Evolutionary conservation across 116 monocot species (phyloP), one percentile per base, ranked within the genome.

Genomic region (Dioscorea cayenensis): DNA sequence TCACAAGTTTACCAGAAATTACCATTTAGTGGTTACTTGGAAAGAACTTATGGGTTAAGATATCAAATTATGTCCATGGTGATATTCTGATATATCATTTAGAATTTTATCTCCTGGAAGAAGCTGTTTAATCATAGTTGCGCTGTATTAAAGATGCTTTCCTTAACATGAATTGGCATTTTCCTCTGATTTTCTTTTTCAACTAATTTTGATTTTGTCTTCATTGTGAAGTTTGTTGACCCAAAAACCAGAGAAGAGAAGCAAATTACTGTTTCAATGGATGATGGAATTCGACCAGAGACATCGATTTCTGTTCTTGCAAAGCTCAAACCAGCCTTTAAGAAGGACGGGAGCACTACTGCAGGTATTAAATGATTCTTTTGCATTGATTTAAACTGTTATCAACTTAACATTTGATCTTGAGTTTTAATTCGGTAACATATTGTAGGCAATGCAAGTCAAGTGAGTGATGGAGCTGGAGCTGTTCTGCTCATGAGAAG

Each of bases 401-500:
- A 49, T 50, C 22, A 77, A 14, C 36, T 67, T 49, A 36, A 6
- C 28, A 4, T 25, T 1, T 63, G 63, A 8, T 66, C 66, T 43
- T 43, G 43, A 43, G 43, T 43, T 7, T 73, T 48, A 49, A 67
- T 32, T 58, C 63, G 14, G 23, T 77, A 17, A 36, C 17, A 1
- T 43, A 51, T 68, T 72, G 6, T 68, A 90, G 86, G 86, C 51
- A 90, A 90, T 86, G 74, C 86, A 60, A 90, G 90, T 60, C 90
- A 90, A 74, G 64, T 86, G 49, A 90, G 90, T 75, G 90, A 90
- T 86, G 86, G 90, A 75, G 90, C 86, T 70, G 90, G 84, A 62
- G 90, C 86, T 20, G 90, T 90, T 49, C 82, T 90, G 18, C 84
- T 90, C 36, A 90, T 90, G 90, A 90, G 77, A 70, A 86, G 86